Conservation (phyloP, 345 rosid genomes). For the Euphorbia lathyris region DNA sequence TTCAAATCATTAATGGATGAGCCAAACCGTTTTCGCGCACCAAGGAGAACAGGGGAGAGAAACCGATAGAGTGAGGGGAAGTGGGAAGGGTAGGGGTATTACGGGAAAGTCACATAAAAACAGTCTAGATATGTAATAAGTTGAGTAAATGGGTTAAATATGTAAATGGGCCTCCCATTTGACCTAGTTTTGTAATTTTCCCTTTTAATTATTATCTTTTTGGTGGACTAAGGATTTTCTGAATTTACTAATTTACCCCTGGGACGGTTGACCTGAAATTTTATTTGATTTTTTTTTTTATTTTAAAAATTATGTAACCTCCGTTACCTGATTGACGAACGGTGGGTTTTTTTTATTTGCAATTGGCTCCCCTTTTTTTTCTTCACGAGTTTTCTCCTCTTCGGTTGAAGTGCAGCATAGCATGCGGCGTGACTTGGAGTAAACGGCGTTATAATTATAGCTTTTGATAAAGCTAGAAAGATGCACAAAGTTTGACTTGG, state of each 20-base stretch:
- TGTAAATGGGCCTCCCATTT: too few relatives aligned
- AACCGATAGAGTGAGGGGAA: too few relatives aligned
- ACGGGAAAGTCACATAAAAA: too few relatives aligned
- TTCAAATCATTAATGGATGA: too few relatives aligned
- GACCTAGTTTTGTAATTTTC: too few relatives aligned
- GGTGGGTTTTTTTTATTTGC: background rate
- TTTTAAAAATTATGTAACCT: too few relatives aligned
- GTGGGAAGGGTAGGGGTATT: too few relatives aligned
- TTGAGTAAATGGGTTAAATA: too few relatives aligned
- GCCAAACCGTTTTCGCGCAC: too few relatives aligned
- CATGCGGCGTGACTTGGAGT: background rate
- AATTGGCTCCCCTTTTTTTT: background rate
- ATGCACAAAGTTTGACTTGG: background rate
- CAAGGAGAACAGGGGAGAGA: too few relatives aligned
- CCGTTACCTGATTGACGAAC: slow-evolving; percentile 6
- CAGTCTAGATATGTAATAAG: too few relatives aligned
- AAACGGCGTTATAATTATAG: background rate
- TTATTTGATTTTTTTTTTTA: background rate
- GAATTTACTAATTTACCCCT: slow-evolving; percentile 14
- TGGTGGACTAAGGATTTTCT: background rate
- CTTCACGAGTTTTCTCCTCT: background rate
- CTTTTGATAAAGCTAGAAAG: background rate
- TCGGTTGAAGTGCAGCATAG: background rate
- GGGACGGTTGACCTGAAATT: slow-evolving; percentile 15
- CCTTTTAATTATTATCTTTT: background rate